Evolutionary conservation across 108 stramenopile species (phyloP).

Genomic region (Epithemia pelagica): DNA sequence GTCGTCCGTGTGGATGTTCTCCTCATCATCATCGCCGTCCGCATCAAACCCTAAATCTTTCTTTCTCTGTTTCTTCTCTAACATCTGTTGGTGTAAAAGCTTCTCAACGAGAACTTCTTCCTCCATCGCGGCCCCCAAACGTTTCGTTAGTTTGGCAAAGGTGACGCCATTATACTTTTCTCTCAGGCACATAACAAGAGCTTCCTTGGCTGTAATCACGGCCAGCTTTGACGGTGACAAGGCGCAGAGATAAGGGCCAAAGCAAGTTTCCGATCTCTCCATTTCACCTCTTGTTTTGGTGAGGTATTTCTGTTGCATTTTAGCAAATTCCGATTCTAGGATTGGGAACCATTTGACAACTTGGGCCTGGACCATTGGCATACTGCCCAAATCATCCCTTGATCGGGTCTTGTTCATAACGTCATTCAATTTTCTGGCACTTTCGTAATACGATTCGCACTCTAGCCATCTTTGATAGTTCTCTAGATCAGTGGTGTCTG

Average conservation of each 20-base stretch:
- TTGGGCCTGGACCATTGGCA: conserved; percentile 57
- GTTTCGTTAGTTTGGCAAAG: conserved; percentile 43
- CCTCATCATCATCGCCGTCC: conserved; percentile 14
- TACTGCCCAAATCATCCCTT: conserved; percentile 55
- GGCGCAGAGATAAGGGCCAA: conserved; percentile 80
- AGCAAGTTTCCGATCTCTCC: conserved; percentile 33
- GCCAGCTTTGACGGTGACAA: conserved; percentile 85
- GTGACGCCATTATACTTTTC: conserved; percentile 34
- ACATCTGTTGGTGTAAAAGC: conserved; percentile 35
- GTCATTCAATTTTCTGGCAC: conserved; percentile 38
- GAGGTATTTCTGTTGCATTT: conserved; percentile 62
- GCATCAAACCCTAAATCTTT: conserved; percentile 14
- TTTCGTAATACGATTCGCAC: conserved; percentile 65
- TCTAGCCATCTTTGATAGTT: conserved; percentile 71
- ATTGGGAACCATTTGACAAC: conserved; percentile 75
- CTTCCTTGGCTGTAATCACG: conserved; percentile 77
- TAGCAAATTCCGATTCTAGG: conserved; percentile 50
- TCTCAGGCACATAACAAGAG: conserved; percentile 41
- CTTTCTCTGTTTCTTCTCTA: background rate
- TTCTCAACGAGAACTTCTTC: conserved; percentile 79
- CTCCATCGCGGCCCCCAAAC: conserved; percentile 69
- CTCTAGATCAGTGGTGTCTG: background rate
- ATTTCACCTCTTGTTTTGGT: conserved; percentile 15
- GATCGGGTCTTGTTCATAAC: conserved; percentile 56
- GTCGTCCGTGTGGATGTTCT: conserved; percentile 5